Base-by-base conservation (phyloP, 2,329 filamentous ascomycete species). In the Epichloe gansuensis region DNA sequence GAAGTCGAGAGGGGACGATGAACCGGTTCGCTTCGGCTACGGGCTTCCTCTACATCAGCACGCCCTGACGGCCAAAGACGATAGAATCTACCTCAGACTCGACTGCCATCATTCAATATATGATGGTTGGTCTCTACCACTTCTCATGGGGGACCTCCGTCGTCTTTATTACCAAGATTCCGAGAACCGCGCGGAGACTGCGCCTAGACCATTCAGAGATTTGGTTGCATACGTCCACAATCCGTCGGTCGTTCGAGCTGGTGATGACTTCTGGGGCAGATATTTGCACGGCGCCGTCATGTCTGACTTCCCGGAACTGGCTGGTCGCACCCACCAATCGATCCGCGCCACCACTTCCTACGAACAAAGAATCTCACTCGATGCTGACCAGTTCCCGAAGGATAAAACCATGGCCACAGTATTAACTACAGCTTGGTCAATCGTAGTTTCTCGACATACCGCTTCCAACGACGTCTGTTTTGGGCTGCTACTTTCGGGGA, bases 21-120 rank as follows among this genome's bases (percentile, higher is more conserved):
- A 39, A 39, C n/a, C 36, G 11, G 7, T 39, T 39, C 36, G 23
- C 15, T 27, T 41, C n/a, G 43, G 23, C 15, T 23, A 47, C 5
- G 48, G 44, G 23, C 23, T 34, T 25, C 49, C 52, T 17, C 23
- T 53, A 12, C 39, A 51, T 11, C 54, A 34, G 23, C 49, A n/a
- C 25, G 34, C 39, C 7, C 38, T 7, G n/a, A 40, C 31, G 27
- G 50, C 15, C n/a, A n/a, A 12, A 21, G 15, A 3, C 23, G 25
- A 3, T 9, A 27, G 23, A 49, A 45, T 27, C 36, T 50, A 47
- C 25, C 3, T 53, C 40, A 71, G 43, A 63, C 66, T 40, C 12
- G 36, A 39, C 36, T 39, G 36, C 68, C 68, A 71, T 46, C 69
- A 72, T 53, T 60, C 64, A 0, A 57, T 70, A 2, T 71, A 71